Evolutionary conservation across 2,329 filamentous ascomycete genomes (phyloP).

Genomic region (Ploettnerulaceae sp.): DNA sequence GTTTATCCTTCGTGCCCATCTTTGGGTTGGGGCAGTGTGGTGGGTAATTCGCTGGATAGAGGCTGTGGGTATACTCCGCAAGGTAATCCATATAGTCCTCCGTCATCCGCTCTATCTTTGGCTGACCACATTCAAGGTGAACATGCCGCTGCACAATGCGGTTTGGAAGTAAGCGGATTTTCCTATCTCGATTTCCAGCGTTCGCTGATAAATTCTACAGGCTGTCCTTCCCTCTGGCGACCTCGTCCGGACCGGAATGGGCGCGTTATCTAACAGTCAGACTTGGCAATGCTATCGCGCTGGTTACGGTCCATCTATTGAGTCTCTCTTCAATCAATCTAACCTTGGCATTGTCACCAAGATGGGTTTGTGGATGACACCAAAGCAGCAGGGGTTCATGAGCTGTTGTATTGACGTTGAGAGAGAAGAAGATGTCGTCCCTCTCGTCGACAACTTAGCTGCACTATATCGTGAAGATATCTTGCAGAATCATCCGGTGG

Average conservation of each 20-base stretch:
- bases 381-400: constrained; percentile 43
- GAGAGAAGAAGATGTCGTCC: constrained; percentile 41
- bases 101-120: too few relatives aligned
- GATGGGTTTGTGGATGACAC: constrained; percentile 32
- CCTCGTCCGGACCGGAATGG: constrained; percentile 37
- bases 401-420: constrained; percentile 43
- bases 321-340: constrained; percentile 15
- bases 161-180: too few relatives aligned
- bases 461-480: constrained; percentile 41
- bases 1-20: constrained; percentile 46
- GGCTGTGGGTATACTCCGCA: too few relatives aligned
- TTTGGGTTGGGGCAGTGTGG: constrained; percentile 45
- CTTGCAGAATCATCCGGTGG: too few relatives aligned
- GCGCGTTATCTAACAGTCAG: too few relatives aligned
- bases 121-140: too few relatives aligned
- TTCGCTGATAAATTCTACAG: too few relatives aligned
- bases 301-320: constrained; percentile 24
- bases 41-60: too few relatives aligned
- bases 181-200: too few relatives aligned
- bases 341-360: constrained; percentile 21
- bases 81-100: too few relatives aligned
- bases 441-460: constrained; percentile 42
- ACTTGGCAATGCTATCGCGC: too few relatives aligned
- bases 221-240: constrained; percentile 38
- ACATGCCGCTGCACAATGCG: too few relatives aligned